A percentile compares a stretch with the other conserved stretches of the same genome.
Evolutionary conservation across 352 stramenopile species (phyloP).

Genomic region (Phytophthora foliorum): DNA sequence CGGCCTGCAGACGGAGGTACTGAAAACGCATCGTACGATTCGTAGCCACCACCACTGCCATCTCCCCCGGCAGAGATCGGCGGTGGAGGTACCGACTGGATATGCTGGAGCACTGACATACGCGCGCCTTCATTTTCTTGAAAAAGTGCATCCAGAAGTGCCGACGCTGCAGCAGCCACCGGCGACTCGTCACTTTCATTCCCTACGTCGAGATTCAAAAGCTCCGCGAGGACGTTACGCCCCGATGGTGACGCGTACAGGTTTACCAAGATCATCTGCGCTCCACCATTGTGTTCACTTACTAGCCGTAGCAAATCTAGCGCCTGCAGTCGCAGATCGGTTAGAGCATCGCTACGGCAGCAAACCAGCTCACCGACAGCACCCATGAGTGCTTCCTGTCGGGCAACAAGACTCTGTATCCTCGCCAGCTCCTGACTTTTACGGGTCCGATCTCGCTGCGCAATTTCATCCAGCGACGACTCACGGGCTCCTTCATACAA

Average conservation of each 20-base stretch:
- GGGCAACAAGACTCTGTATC: slow-evolving; percentile 73
- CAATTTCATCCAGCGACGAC: slow-evolving; percentile 62
- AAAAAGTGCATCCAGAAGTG: slow-evolving; percentile 70
- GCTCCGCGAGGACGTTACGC: slow-evolving; percentile 61
- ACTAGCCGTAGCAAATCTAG: slow-evolving; percentile 73
- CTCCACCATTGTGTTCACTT: slow-evolving; percentile 61
- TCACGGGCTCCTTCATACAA: slow-evolving; percentile 68
- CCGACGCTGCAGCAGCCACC: slow-evolving; percentile 63
- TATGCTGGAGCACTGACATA: slow-evolving; percentile 80
- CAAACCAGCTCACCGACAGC: slow-evolving; percentile 77
- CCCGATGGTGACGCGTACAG: slow-evolving; percentile 54
- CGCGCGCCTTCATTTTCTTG: slow-evolving; percentile 67
- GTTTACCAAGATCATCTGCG: slow-evolving; percentile 80
- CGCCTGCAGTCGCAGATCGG: slow-evolving; percentile 69
- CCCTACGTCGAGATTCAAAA: slow-evolving; percentile 65
- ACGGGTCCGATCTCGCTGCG: slow-evolving; percentile 51
- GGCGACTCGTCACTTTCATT: slow-evolving; percentile 67
- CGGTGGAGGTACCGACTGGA: slow-evolving; percentile 57
- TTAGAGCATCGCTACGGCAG: slow-evolving; percentile 48
- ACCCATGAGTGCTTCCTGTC: slow-evolving; percentile 67
- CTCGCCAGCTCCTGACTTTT: slow-evolving; percentile 55
- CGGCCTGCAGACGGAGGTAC: slow-evolving; percentile 47
- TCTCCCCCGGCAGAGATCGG: slow-evolving; percentile 12
- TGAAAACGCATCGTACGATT: slow-evolving; percentile 22
- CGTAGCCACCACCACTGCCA: slow-evolving; percentile 21